These are phyloP conservation scores for Lichenothelia convexa DNA, from an alignment of 495 filamentous ascomycete species.

Conservation along the genomic window DNA sequence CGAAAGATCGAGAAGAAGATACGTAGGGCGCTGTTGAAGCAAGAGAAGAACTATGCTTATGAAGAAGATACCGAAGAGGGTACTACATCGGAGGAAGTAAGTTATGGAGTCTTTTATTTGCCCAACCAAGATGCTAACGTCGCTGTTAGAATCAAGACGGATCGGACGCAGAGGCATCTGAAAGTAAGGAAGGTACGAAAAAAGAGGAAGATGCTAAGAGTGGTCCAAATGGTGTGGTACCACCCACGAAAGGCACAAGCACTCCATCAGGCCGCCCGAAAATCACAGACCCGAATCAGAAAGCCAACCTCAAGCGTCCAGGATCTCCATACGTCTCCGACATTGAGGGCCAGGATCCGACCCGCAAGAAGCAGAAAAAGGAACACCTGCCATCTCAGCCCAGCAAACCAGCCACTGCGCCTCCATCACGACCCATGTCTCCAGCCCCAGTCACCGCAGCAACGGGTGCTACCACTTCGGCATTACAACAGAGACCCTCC, in stretches of 20 bases:
- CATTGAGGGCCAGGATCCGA: conserved; percentile 74
- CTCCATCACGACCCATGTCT: conserved; percentile 37
- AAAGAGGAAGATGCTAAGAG: conserved; percentile 17
- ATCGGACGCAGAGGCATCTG: conserved; percentile 6
- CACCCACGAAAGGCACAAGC: conserved; percentile 45
- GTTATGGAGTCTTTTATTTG: too few relatives aligned
- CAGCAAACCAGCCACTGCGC: conserved; percentile 26
- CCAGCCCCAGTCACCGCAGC: conserved; percentile 20
- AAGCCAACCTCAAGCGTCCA: conserved; percentile 54
- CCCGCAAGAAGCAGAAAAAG: conserved; percentile 76
- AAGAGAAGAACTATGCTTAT: conserved; percentile 72
- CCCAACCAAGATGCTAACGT: too few relatives aligned
- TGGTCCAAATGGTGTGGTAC: conserved; percentile 3
- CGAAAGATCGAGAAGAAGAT: conserved; percentile 55
- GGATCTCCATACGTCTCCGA: conserved; percentile 80
- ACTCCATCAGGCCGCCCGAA: conserved; percentile 59
- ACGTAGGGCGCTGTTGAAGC: conserved; percentile 59
- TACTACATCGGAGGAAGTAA: too few relatives aligned
- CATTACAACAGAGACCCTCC: conserved; percentile 21
- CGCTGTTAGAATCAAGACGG: too few relatives aligned
- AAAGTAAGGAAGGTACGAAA: conserved; percentile 41
- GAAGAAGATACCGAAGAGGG: conserved; percentile 31
- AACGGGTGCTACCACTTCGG: too few relatives aligned
- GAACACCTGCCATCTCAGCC: conserved; percentile 15
- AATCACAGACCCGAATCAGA: too few relatives aligned